A percentile compares a stretch with the other conserved stretches of the same genome.
These are phyloP conservation scores for Xanthoceras sorbifolium DNA, from an alignment of 345 rosid genomes.

Conservation along the genomic window DNA sequence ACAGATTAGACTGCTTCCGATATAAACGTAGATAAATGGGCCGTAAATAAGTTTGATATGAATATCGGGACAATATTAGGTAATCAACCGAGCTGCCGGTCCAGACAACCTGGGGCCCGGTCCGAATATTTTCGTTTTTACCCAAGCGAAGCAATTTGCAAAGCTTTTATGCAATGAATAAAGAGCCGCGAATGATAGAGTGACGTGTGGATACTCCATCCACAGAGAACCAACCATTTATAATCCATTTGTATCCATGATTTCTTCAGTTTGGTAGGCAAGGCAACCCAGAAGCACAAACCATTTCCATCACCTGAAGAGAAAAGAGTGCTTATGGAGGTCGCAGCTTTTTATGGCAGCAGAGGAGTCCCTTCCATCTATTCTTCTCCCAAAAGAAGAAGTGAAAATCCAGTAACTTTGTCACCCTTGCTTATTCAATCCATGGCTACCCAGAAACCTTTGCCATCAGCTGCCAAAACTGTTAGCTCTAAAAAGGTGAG, in stretches of 20 bases:
- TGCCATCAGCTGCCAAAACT: slow-evolving; percentile 55
- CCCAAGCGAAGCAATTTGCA: not conserved
- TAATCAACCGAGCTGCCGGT: too few species aligned
- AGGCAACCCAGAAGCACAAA: not conserved
- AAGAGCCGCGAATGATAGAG: not conserved
- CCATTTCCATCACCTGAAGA: not conserved
- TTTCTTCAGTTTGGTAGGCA: not conserved
- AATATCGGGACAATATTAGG: too few species aligned
- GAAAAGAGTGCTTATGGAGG: slow-evolving; percentile 39
- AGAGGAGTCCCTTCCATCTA: slow-evolving; percentile 1
- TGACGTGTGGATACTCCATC: slow-evolving; percentile 35
- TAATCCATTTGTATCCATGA: not conserved
- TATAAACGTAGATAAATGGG: too few species aligned
- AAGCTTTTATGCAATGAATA: too few species aligned
- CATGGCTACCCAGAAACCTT: slow-evolving; percentile 76
- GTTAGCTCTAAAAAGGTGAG: slow-evolving; percentile 57
- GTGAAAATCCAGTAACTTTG: slow-evolving; percentile 9
- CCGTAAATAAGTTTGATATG: too few species aligned
- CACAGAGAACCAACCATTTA: not conserved
- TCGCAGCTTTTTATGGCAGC: slow-evolving; percentile 36
- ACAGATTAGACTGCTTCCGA: too few species aligned
- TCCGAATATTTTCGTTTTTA: too few species aligned
- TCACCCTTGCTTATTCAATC: slow-evolving; percentile 45
- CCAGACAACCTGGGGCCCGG: too few species aligned
- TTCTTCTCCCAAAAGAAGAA: slow-evolving; percentile 20